Conservation (phyloP, 1,284 basidiomycete genomes). For the Moesziomyces parantarcticus region DNA sequence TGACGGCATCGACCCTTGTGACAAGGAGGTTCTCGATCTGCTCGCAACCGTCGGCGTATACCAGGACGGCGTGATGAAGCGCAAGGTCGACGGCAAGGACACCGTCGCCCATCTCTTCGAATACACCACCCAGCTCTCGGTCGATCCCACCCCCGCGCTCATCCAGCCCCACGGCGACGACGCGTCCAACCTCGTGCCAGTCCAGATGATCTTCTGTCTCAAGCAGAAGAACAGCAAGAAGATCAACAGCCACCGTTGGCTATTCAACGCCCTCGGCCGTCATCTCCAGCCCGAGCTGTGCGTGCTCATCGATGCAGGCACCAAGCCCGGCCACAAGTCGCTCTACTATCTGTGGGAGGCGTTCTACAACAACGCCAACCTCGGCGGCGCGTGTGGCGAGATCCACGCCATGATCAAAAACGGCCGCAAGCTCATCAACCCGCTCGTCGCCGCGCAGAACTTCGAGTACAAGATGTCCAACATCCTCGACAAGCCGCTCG, state of each 20-base stretch:
- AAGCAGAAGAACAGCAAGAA: constrained; percentile 93
- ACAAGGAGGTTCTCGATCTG: constrained; percentile 74
- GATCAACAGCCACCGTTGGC: constrained; percentile 78
- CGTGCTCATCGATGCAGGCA: constrained; percentile 66
- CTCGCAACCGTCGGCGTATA: constrained; percentile 70
- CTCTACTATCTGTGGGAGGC: constrained; percentile 67
- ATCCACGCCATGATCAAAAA: constrained; percentile 66
- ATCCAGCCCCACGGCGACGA: constrained; percentile 87
- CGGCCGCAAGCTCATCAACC: constrained; percentile 66
- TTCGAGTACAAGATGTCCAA: constrained; percentile 97
- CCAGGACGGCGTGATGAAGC: constrained; percentile 89
- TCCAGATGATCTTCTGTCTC: constrained; percentile 92
- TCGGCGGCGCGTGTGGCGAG: constrained; percentile 67
- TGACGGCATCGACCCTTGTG: constrained; percentile 94
- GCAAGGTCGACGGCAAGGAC: constrained; percentile 85
- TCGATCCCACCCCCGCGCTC: constrained; percentile 87
- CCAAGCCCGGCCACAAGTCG: constrained; percentile 65
- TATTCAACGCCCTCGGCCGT: constrained; percentile 93
- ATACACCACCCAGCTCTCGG: constrained; percentile 72
- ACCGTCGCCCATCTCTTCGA: constrained; percentile 88
- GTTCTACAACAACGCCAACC: constrained; percentile 66
- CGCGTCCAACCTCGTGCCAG: constrained; percentile 85
- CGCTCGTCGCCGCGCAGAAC: constrained; percentile 80
- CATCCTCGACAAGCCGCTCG: constrained; percentile 82
- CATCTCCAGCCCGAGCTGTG: constrained; percentile 70